Percentiles rank a stretch among this genome's conserved stretches.
Conservation (phyloP, 805 yeast genomes). For the Metschnikowia arizonensis region DNA sequence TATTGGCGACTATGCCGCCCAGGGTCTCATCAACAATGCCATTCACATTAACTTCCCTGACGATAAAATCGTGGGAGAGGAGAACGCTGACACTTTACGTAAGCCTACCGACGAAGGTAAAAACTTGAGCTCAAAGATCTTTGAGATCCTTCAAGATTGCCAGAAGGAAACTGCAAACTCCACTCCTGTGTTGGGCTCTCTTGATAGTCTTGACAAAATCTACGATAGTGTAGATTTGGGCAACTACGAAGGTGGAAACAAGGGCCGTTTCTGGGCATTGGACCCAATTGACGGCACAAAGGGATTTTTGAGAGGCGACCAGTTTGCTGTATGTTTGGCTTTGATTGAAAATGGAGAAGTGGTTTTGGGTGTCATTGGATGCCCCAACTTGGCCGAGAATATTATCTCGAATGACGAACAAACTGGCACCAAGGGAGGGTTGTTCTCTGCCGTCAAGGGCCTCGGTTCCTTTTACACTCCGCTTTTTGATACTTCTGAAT, state of each 20-base stretch:
- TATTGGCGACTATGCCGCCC: conserved; percentile 93
- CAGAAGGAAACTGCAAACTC: conserved; percentile 42
- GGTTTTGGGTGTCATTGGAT: conserved; percentile 89
- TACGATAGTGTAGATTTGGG: conserved; percentile 74
- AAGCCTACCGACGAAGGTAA: conserved; percentile 37
- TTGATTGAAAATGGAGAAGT: conserved; percentile 81
- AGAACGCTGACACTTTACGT: conserved; percentile 68
- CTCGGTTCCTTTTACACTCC: conserved; percentile 60
- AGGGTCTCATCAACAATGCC: conserved; percentile 85
- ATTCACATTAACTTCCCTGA: conserved; percentile 71
- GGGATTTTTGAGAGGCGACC: conserved; percentile 94
- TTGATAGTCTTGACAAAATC: conserved; percentile 46
- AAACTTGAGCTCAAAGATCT: conserved; percentile 50
- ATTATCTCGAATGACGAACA: conserved; percentile 34
- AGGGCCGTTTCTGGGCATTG: conserved; percentile 90
- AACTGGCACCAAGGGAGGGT: conserved; percentile 54
- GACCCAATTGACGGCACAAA: conserved; percentile 98
- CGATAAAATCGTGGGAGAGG: conserved; percentile 93
- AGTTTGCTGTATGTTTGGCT: conserved; percentile 93
- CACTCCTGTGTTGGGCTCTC: conserved; percentile 34
- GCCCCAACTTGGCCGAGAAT: conserved; percentile 78
- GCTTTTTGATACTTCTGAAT: conserved; percentile 33
- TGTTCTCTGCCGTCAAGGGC: conserved; percentile 66
- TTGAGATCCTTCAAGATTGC: conserved; percentile 53
- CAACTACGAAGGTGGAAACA: conserved; percentile 68